Base-by-base conservation (phyloP, 495 filamentous ascomycete genomes). In the Penicillium longicatenatum region DNA sequence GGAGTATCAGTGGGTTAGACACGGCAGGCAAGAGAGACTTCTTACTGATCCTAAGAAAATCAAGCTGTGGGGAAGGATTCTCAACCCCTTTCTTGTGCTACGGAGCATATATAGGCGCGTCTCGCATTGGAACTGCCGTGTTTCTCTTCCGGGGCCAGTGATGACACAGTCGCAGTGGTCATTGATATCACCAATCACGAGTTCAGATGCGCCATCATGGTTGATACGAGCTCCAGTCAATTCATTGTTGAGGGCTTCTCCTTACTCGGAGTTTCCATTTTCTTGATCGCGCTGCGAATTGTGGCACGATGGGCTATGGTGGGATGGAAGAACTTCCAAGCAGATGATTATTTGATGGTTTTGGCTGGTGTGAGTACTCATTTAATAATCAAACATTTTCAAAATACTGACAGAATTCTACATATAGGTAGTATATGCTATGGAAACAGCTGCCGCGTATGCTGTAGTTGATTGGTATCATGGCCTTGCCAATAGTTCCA, bases 341-440 rank as follows among this genome's bases (percentile, higher is more conserved):
- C 70, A 1, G 82, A 86, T 45, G 83, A 86, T 58, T 84, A 81
- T 57, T 58, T 86, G 5, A 80, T 84, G 72, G 71, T 39, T 71
- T 74, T 52, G 82, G 82, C 55, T 49, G 74, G 77, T 31, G 22
- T 11, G 12, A 31, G 41, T 17, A 22, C 29, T 50, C 24, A 47
- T 29, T 22, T 24, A 4, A 20, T 5, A 59, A 22, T 6, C 9
- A 14, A 16, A 20, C 16, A 6, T 47, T 16, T 17, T 52, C 43
- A 62, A 64, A 26, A 68, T 58, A 3, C 12, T 16, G 16, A 39
- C 21, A 20, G 11, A 17, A 30, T 46, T 19, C 10, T 51, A 33
- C 8, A 9, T 20, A n/a, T 42, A 75, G 73, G 37, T 65, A 37
- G 65, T 76, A 45, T 76, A 76, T 44, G 66, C 71, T 11, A 61